A percentile compares a stretch with the other conserved stretches of the same genome.
These are phyloP conservation scores for Tephrocybe sp. DNA, from an alignment of 768 basidiomycete genomes.

Conservation along the genomic window DNA sequence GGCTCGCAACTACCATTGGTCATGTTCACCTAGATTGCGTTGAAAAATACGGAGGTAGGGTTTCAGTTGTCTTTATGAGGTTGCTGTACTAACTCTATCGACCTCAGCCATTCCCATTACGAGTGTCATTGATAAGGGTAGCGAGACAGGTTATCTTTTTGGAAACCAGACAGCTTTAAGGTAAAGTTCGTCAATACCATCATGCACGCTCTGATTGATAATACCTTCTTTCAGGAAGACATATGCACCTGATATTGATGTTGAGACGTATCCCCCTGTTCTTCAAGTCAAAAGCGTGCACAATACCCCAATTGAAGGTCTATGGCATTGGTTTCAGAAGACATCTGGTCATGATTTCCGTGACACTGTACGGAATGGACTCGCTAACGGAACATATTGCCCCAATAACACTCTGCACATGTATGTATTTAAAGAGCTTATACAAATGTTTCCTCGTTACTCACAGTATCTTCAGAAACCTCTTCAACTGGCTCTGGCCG, in stretches of 20 bases:
- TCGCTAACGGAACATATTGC: neutral
- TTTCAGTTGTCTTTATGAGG: neutral
- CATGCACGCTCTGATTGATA: neutral
- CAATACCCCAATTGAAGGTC: conserved; percentile 25
- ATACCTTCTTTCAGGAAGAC: conserved; percentile 3
- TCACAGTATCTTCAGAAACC: conserved; percentile 6
- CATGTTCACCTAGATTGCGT: conserved; percentile 9
- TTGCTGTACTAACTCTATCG: neutral
- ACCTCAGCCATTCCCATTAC: neutral
- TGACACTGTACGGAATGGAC: neutral
- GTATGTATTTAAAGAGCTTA: neutral
- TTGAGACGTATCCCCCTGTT: conserved; percentile 13
- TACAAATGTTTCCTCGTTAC: neutral
- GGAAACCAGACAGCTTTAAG: conserved; percentile 2
- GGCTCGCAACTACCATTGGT: conserved; percentile 15
- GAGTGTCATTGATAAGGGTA: conserved; percentile 10
- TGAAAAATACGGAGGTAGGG: conserved; percentile 4
- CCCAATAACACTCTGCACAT: neutral
- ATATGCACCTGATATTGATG: conserved; percentile 17
- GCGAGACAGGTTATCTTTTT: conserved; percentile 6
- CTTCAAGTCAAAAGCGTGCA: conserved; percentile 18
- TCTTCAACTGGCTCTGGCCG: conserved; percentile 27
- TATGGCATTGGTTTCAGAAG: conserved; percentile 21
- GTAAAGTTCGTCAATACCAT: neutral
- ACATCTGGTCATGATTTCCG: conserved; percentile 11